phyloP scores from a whole-genome alignment of 441 rosid species.

The Eutrema salsugineum region DNA sequence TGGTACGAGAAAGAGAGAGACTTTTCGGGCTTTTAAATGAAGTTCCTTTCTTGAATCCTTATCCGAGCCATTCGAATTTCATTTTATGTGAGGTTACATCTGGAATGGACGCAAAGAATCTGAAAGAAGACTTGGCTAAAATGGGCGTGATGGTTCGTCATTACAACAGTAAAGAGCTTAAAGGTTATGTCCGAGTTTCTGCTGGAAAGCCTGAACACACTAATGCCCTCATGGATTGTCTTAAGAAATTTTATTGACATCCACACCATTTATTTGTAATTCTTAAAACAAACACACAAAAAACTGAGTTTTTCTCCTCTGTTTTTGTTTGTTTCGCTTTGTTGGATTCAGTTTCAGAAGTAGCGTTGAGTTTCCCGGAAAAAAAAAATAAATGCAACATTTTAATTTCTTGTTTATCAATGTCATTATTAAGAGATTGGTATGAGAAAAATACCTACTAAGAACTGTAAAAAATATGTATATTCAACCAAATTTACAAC shows the following conservation, averaged over 20 bases:
- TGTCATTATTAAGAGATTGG: too few species aligned
- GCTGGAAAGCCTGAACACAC: conserved; percentile 94
- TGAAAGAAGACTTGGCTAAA: conserved; percentile 83
- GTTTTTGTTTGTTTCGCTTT: neutral
- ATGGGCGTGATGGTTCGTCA: conserved; percentile 96
- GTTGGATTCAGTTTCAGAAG: too few species aligned
- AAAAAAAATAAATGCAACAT: too few species aligned
- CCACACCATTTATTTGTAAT: neutral
- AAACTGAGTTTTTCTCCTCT: neutral
- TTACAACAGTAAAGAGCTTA: conserved; percentile 72
- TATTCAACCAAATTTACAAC: too few species aligned
- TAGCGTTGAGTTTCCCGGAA: too few species aligned
- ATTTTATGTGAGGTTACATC: conserved; percentile 79
- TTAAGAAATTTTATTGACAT: conserved; percentile 45
- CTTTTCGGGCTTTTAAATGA: conserved; percentile 62
- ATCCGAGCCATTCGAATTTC: conserved; percentile 84
- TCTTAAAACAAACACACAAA: neutral
- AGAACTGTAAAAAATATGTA: too few species aligned
- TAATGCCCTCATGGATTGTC: conserved; percentile 57
- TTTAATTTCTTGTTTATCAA: too few species aligned
- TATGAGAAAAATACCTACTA: too few species aligned
- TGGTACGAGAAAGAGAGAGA: conserved; percentile 69
- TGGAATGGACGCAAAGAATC: conserved; percentile 83
- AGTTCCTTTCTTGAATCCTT: conserved; percentile 79
- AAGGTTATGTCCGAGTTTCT: conserved; percentile 70